Conservation (phyloP, 441 rosid genomes). For the Erysimum pusillum region DNA sequence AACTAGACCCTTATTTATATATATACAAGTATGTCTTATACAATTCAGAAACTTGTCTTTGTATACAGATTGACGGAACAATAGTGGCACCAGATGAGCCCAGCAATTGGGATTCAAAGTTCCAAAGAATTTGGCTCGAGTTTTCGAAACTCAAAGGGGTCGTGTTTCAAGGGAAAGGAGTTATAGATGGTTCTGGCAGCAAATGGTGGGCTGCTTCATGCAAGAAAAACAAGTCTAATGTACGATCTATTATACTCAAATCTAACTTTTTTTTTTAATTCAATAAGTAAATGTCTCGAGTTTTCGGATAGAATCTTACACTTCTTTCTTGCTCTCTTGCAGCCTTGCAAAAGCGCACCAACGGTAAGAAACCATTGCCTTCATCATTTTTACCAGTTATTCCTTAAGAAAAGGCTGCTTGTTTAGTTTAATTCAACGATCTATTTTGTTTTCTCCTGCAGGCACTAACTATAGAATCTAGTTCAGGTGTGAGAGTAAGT, state of each 20-base stretch:
- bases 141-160: constrained; percentile 81
- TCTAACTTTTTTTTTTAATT: neutral
- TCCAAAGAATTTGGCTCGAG: constrained; percentile 78
- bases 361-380: constrained; percentile 62
- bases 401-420: constrained; percentile 21
- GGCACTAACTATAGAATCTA: constrained; percentile 94
- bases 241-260: constrained; percentile 40
- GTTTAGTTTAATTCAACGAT: constrained; percentile 19
- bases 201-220: constrained; percentile 99
- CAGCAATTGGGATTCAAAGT: constrained; percentile 75
- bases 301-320: constrained; percentile 57
- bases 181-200: constrained; percentile 90
- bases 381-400: constrained; percentile 31
- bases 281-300: constrained; percentile 60
- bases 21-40: constrained; percentile 10
- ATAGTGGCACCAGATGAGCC: constrained; percentile 93
- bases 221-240: constrained; percentile 93
- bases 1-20: neutral
- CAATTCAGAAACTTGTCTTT: constrained; percentile 19
- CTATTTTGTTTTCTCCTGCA: constrained; percentile 49
- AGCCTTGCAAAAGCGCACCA: constrained; percentile 97
- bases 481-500: constrained; percentile 76
- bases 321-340: constrained; percentile 47
- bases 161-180: constrained; percentile 84
- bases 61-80: constrained; percentile 86